These are phyloP conservation scores for Capsicum chinense DNA, from an alignment of 257 asterid species.

Conservation along the genomic window DNA sequence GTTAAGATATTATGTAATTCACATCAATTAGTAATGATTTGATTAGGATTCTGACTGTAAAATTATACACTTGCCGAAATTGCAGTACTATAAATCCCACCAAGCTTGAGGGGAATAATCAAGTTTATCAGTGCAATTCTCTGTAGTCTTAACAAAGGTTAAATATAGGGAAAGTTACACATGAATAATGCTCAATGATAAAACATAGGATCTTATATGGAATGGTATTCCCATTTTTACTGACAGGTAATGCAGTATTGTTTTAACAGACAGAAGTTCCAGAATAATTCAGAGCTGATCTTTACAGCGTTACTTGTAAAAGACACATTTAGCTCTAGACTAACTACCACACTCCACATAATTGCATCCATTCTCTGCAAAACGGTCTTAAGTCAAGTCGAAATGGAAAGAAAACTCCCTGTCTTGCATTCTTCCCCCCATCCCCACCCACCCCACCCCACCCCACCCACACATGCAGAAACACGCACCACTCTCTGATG, in stretches of 20 bases:
- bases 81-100: neutral
- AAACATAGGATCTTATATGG: too few species aligned
- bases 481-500: neutral
- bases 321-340: neutral
- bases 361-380: neutral
- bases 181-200: too few species aligned
- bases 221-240: too few species aligned
- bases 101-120: constrained; percentile 11
- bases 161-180: too few species aligned
- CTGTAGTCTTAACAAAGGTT: neutral
- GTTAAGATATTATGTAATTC: neutral
- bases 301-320: neutral
- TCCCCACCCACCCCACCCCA: too few species aligned
- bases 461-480: neutral
- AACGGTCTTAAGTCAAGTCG: neutral
- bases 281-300: neutral
- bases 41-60: neutral
- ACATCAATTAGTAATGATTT: neutral
- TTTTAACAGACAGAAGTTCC: neutral
- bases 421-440: too few species aligned
- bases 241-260: too few species aligned
- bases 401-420: neutral
- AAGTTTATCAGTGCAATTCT: neutral
- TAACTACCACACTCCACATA: neutral
- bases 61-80: neutral